A percentile compares a stretch with the other conserved stretches of the same genome.
Evolutionary conservation across 768 basidiomycete genomes (phyloP).

Genomic region (Lactifluus subvellereus): DNA sequence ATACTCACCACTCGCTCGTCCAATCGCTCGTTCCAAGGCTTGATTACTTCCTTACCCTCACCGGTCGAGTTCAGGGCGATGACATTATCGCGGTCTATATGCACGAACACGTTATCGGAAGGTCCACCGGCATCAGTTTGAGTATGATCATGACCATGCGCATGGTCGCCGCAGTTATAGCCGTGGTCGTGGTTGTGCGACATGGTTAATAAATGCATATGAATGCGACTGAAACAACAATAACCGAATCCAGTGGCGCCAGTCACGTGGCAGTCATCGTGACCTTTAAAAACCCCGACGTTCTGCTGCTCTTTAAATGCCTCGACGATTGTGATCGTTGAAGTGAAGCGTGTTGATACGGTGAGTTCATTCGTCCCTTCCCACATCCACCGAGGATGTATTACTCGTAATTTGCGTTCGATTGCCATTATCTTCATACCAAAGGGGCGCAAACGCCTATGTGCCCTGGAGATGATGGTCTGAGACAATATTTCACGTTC

Average conservation of each 20-base stretch:
- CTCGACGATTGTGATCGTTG: background rate
- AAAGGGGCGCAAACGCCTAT: constrained; percentile 72
- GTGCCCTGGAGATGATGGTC: constrained; percentile 56
- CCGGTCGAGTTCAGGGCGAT: constrained; percentile 64
- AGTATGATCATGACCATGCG: constrained; percentile 44
- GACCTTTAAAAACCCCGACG: too few relatives aligned
- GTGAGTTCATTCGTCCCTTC: constrained; percentile 27
- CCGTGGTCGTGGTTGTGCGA: constrained; percentile 49
- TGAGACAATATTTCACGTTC: constrained; percentile 60
- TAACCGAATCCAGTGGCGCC: too few relatives aligned
- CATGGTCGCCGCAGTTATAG: constrained; percentile 49
- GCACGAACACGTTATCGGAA: constrained; percentile 63
- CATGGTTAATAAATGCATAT: constrained; percentile 33
- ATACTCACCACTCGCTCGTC: constrained; percentile 60
- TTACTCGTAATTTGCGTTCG: constrained; percentile 88
- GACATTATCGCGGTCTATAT: constrained; percentile 78
- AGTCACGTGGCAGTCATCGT: background rate
- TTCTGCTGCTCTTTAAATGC: too few relatives aligned
- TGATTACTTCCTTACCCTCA: constrained; percentile 58
- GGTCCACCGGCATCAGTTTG: constrained; percentile 46
- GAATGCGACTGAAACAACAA: too few relatives aligned
- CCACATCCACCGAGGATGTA: constrained; percentile 43
- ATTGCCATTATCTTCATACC: constrained; percentile 49
- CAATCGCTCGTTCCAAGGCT: constrained; percentile 78
- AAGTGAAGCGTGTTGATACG: background rate